Conservation (phyloP, 2,329 filamentous ascomycete species). For the Fusarium sp. region DNA sequence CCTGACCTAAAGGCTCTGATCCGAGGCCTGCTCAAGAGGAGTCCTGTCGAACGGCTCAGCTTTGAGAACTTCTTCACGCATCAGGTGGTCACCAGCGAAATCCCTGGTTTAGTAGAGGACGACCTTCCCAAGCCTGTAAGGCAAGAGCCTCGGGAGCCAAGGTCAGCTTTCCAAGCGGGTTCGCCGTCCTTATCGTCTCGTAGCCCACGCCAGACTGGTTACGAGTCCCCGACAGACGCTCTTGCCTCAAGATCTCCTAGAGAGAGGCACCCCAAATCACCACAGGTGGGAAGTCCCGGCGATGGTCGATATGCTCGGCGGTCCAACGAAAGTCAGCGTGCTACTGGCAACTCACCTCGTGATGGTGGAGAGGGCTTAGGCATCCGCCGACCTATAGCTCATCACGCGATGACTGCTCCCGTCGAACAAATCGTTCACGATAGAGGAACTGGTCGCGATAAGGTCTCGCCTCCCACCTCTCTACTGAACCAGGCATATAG, state of each 20-base stretch:
- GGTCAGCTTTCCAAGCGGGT: slow-evolving; percentile 49
- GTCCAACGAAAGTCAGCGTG: slow-evolving; percentile 46
- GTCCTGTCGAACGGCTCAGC: slow-evolving; percentile 83
- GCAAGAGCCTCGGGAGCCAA: slow-evolving; percentile 54
- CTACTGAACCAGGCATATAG: slow-evolving; percentile 51
- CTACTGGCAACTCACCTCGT: slow-evolving; percentile 56
- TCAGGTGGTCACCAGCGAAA: slow-evolving; percentile 76
- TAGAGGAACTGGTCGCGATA: slow-evolving; percentile 40
- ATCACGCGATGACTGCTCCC: slow-evolving; percentile 63
- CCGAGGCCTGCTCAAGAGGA: slow-evolving; percentile 82
- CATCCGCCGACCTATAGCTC: slow-evolving; percentile 60
- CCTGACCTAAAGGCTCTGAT: slow-evolving; percentile 84
- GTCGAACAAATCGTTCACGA: slow-evolving; percentile 51
- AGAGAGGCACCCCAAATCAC: slow-evolving; percentile 55
- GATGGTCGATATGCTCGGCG: slow-evolving; percentile 51
- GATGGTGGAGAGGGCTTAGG: slow-evolving; percentile 62
- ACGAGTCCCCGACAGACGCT: slow-evolving; percentile 50
- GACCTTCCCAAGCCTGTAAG: slow-evolving; percentile 65
- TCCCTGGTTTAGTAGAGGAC: slow-evolving; percentile 84
- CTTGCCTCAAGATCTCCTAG: slow-evolving; percentile 55
- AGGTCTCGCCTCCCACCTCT: slow-evolving; percentile 43
- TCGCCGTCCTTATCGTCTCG: slow-evolving; percentile 44
- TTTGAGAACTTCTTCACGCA: slow-evolving; percentile 89
- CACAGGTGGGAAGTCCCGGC: slow-evolving; percentile 57
- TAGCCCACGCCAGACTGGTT: slow-evolving; percentile 53